Conservation (phyloP, 208 protist genomes). For the Sergeia podlipaevii region DNA sequence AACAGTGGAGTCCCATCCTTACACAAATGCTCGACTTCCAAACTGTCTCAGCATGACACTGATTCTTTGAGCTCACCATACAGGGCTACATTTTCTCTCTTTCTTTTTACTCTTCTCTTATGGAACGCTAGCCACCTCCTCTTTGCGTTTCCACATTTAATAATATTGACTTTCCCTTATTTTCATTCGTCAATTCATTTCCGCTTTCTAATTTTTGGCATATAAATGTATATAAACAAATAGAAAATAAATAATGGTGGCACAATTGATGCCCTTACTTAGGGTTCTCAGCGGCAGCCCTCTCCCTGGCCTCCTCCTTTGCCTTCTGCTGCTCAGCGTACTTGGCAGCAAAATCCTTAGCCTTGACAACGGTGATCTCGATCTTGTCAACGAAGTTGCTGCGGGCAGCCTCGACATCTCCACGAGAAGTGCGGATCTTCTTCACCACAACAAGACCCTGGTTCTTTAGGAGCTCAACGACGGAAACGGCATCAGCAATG, state of each 20-base stretch:
- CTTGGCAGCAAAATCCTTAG: constrained; percentile 69
- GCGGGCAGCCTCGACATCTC: constrained; percentile 57
- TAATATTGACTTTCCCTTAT: no score
- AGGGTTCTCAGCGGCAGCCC: not conserved
- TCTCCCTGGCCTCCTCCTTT: constrained; percentile 28
- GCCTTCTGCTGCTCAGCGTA: constrained; percentile 80
- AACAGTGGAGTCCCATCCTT: not conserved
- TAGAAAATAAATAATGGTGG: constrained; percentile 17
- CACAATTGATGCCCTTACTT: constrained; percentile 7
- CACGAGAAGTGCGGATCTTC: constrained; percentile 78
- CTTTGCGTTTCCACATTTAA: no score
- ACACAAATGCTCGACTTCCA: not conserved
- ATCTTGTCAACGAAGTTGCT: constrained; percentile 74
- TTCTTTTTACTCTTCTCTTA: no score
- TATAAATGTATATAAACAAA: constrained; percentile 8
- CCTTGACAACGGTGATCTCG: constrained; percentile 72
- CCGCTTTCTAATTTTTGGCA: constrained; percentile 4
- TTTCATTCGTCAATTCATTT: constrained; percentile 8
- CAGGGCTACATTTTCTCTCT: no score
- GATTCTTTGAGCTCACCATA: no score
- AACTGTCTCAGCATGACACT: no score
- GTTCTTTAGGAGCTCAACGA: constrained; percentile 85
- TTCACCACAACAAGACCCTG: constrained; percentile 78
- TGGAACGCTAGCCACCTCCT: no score
- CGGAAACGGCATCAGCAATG: constrained; percentile 84